A percentile compares a stretch with the other conserved stretches of the same genome.
Conservation (phyloP, 1,284 basidiomycete genomes). For the Moniliophthora roreri region DNA sequence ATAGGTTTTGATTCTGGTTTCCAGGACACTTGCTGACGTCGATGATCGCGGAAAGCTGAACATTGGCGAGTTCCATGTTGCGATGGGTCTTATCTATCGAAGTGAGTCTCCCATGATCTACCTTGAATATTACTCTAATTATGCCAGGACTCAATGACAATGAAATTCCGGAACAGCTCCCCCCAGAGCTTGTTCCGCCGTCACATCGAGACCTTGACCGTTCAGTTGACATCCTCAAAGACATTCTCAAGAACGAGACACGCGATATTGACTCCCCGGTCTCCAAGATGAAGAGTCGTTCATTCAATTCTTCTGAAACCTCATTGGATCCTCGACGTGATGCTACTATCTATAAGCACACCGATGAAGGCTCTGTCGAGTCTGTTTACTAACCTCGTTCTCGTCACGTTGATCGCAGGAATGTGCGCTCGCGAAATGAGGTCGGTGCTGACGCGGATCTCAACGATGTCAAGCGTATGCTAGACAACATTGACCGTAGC, state of each 20-base stretch:
- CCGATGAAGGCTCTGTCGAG: conserved; percentile 57
- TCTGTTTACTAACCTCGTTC: conserved; percentile 84
- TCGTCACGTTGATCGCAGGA: conserved; percentile 86
- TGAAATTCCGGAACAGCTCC: conserved; percentile 84
- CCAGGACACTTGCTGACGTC: conserved; percentile 85
- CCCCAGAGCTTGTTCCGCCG: conserved; percentile 89
- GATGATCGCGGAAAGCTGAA: conserved; percentile 94
- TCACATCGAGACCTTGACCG: conserved; percentile 90
- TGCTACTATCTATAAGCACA: conserved; percentile 93
- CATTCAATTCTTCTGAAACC: conserved; percentile 59
- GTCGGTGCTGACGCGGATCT: conserved; percentile 76
- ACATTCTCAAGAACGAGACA: conserved; percentile 86
- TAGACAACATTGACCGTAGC: conserved; percentile 82
- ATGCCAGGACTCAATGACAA: conserved; percentile 85
- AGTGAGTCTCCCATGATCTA: conserved; percentile 51
- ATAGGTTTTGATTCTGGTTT: conserved; percentile 1
- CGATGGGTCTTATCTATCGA: conserved; percentile 98
- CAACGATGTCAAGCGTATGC: conserved; percentile 83
- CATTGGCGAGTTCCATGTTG: conserved; percentile 96
- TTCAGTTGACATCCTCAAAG: conserved; percentile 90
- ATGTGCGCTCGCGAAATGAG: conserved; percentile 76
- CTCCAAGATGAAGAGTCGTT: conserved; percentile 68
- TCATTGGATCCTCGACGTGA: conserved; percentile 68
- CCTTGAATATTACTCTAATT: conserved; percentile 5
- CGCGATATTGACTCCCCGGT: conserved; percentile 49